A percentile compares a stretch with the other conserved stretches of the same genome.
Evolutionary conservation across 441 rosid species (phyloP).

Genomic region (Sinapis alba): DNA sequence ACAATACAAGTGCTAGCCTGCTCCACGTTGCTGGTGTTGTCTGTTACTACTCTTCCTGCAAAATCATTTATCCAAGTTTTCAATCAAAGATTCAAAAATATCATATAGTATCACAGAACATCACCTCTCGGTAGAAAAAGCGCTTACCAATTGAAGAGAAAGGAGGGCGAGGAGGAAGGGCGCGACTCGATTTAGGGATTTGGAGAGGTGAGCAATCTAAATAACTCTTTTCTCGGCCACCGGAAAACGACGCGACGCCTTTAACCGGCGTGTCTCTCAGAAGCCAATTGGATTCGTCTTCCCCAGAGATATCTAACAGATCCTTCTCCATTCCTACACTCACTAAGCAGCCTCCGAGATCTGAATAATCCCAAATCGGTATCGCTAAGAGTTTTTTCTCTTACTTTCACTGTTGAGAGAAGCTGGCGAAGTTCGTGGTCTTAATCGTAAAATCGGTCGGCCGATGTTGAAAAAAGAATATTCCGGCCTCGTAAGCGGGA

Average conservation of each 20-base stretch:
- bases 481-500: conserved; percentile 41
- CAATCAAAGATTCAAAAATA: background rate
- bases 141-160: conserved; percentile 48
- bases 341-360: conserved; percentile 22
- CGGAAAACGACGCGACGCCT: conserved; percentile 18
- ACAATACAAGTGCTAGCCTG: conserved; percentile 27
- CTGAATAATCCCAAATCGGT: conserved; percentile 6
- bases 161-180: conserved; percentile 36
- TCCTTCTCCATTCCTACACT: conserved; percentile 54
- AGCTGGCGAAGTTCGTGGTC: background rate
- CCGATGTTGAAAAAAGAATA: conserved; percentile 1
- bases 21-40: conserved; percentile 28
- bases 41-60: conserved; percentile 38
- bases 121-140: background rate
- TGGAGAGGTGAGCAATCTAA: conserved; percentile 78
- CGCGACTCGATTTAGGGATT: conserved; percentile 49
- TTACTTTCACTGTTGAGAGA: background rate
- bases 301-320: conserved; percentile 67
- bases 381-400: background rate
- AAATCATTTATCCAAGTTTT: background rate
- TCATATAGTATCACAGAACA: background rate
- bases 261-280: conserved; percentile 41
- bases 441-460: background rate
- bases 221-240: conserved; percentile 23
- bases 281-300: conserved; percentile 66